Percentiles rank a stretch among this genome's conserved stretches.
Evolutionary conservation across 1,284 basidiomycete genomes (phyloP).

Genomic region (Athelia psychrophila): DNA sequence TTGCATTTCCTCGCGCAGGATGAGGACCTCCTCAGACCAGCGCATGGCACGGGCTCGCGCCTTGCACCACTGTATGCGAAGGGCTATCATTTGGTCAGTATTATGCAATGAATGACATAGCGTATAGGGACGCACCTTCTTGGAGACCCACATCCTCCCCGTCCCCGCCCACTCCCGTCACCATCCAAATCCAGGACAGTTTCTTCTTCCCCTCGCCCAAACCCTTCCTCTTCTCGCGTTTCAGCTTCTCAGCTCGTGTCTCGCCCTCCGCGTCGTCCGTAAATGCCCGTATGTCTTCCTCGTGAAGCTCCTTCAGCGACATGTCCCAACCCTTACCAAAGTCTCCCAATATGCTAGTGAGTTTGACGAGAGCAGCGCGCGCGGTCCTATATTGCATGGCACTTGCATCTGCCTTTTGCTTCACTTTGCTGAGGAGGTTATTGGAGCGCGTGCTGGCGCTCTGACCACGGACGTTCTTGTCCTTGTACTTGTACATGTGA

Average conservation of each 20-base stretch:
- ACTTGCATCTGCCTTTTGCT: neutral
- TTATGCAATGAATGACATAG: neutral
- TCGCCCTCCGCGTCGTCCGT: neutral
- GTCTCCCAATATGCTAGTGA: neutral
- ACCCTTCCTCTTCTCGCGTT: too few relatives aligned
- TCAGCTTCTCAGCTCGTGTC: too few relatives aligned
- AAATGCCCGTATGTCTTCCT: neutral
- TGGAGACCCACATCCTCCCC: neutral
- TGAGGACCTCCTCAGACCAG: constrained; percentile 15
- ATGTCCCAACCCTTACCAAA: neutral
- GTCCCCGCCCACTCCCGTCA: neutral
- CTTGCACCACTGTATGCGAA: constrained; percentile 21
- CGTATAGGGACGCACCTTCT: neutral
- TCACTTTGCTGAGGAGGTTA: neutral
- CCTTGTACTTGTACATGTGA: constrained; percentile 3
- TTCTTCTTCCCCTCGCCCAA: neutral
- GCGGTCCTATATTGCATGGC: neutral
- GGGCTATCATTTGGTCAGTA: constrained; percentile 6
- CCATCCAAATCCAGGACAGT: neutral
- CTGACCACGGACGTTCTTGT: constrained; percentile 2
- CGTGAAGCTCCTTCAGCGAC: neutral
- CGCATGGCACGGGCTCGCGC: constrained; percentile 11
- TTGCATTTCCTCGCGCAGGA: constrained; percentile 19
- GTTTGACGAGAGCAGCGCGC: neutral
- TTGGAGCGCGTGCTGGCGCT: neutral